Evolutionary conservation across 2,329 filamentous ascomycete genomes (phyloP), one percentile per base, ranked within the genome.

Genomic region (Xylariaceae sp.): DNA sequence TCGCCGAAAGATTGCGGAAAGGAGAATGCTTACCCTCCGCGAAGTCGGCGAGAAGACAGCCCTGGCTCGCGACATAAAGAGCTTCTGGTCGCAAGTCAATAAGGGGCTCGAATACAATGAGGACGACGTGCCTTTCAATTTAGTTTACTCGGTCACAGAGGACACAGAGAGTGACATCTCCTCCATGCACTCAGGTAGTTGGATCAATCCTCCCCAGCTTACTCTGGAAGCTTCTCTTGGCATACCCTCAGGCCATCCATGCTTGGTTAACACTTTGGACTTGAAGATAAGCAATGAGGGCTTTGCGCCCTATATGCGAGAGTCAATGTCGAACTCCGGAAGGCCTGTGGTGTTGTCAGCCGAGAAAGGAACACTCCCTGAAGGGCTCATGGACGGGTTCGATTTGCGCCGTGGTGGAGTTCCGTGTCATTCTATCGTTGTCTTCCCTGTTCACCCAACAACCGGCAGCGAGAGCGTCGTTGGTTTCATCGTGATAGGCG

Each of bases 391-490:
- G 43, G 73, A 83, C 29, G 85, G 82, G 0, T 71, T 93, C 19
- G 67, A 82, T 42, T 85, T 80, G 75, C 73, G 83, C 55, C 86
- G 87, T 0, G 87, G 86, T 53, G 82, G 81, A 2, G 83, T 90
- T 52, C 73, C 82, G 4, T 87, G 84, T 46, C 76, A 74, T 14
- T 81, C 83, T 1, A 79, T 88, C 14, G 85, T 92, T 4, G 75
- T 92, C 2, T 88, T 88, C 57, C 87, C 88, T 0, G 83, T 94
- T 14, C 82, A 89, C 56, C 85, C 87, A 0, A 91, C 85, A 0
- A 86, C 71, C 0, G 73, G 82, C 2, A 82, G 82, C 3, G 86
- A 90, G 44, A 77, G 76, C 2, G 82, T 86, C 1, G 76, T 90
- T 1, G 88, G 88, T 1, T 93, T 93, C 58, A 73, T 93, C 7